These are phyloP conservation scores for Asclepias syriaca DNA, from an alignment of 257 asterid genomes.

Conservation along the genomic window DNA sequence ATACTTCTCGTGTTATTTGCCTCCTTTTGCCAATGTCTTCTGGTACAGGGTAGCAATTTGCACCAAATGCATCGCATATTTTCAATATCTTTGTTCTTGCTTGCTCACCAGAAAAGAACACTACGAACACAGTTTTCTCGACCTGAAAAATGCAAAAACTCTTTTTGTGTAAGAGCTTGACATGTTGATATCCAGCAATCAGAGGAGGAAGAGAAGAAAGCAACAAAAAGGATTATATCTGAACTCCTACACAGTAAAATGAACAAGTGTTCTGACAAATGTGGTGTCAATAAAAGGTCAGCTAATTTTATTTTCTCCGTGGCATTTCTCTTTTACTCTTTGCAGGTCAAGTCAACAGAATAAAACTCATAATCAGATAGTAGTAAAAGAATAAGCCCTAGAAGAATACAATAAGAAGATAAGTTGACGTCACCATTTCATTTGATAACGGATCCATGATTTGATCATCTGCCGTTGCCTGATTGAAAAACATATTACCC, in stretches of 20 bases:
- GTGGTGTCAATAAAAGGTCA: neutral
- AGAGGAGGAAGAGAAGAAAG: neutral
- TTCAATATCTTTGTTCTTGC: slow-evolving; percentile 83
- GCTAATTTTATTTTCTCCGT: too few species aligned
- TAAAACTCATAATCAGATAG: neutral
- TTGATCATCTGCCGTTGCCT: slow-evolving; percentile 68
- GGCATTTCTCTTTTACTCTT: neutral
- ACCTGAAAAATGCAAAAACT: slow-evolving; percentile 57
- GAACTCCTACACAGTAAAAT: neutral
- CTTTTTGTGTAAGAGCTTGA: slow-evolving; percentile 16
- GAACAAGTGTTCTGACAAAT: neutral
- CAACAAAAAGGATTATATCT: neutral
- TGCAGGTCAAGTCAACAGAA: neutral
- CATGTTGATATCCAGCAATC: slow-evolving; percentile 15
- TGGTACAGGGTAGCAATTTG: slow-evolving; percentile 96
- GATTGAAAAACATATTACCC: slow-evolving; percentile 96
- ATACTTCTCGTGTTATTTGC: slow-evolving; percentile 85
- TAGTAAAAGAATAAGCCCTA: neutral
- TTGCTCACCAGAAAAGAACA: slow-evolving; percentile 98
- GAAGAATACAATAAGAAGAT: slow-evolving; percentile 3
- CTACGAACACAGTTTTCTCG: slow-evolving; percentile 86
- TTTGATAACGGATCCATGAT: slow-evolving; percentile 77
- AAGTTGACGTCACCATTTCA: slow-evolving; percentile 59
- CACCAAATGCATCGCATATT: slow-evolving; percentile 97
- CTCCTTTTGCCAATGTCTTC: slow-evolving; percentile 73